Evolutionary conservation across 2,329 filamentous ascomycete species (phyloP), one percentile per base, ranked within the genome.

Genomic region (Clathrospora elynae): DNA sequence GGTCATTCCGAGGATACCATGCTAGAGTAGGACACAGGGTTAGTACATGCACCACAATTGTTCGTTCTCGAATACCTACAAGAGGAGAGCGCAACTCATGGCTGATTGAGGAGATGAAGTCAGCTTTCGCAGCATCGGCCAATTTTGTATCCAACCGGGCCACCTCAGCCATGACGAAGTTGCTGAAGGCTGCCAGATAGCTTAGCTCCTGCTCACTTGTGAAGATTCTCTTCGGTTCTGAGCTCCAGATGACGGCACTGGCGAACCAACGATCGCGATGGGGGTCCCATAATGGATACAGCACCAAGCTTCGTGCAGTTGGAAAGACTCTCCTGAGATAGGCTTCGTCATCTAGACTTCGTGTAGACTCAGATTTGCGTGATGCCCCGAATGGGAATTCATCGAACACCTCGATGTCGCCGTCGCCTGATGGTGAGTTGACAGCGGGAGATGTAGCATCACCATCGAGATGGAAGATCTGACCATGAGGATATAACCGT

Each of bases 61-160:
- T 10, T 13, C 16, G 3, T 10, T 1, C 3, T 16, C 12, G 14
- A 9, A 23, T 19, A 45, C 45, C 11, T 48, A 48, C 45, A 0
- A 85, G 67, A 0, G 82, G 82, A 2, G 78, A 82, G 4, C 82
- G 73, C 10, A 85, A 65, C 57, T 85, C 82, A 54, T 85, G 82
- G 3, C 78, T 82, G 5, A 85, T 75, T 1, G 78, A 83, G 0
- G 79, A 78, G 6, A 85, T 74, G 23, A 83, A 78, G 42, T 83
- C 80, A 1, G 76, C 76, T 57, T 83, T 83, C 28, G 79, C 78
- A 33, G 60, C 56, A 34, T 71, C 67, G 11, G 68, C 67, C 6
- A 65, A 41, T 14, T 66, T 67, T n/a, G 67, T 68, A 26, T 72
- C 67, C 5, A 72, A 32, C 11, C 68, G 60, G 29, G 67, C 63